phyloP scores from a whole-genome alignment of 192 early-diverging fungal species.

The Lobulomyces angularis region DNA sequence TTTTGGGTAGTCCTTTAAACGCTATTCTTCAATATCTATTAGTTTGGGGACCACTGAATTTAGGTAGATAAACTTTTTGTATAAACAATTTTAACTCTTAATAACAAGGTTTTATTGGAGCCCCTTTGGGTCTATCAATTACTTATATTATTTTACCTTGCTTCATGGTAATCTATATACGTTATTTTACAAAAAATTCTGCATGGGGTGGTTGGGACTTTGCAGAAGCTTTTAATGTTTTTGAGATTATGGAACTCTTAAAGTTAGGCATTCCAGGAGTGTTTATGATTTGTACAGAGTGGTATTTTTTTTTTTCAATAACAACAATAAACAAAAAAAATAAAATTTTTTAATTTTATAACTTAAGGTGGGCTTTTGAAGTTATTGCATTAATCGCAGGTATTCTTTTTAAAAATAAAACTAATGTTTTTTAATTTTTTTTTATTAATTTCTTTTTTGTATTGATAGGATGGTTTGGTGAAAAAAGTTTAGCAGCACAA shows the following conservation, averaged over 20 bases:
- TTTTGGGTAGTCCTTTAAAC: constrained; percentile 60
- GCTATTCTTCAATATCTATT: constrained; percentile 62
- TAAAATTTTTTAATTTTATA: background rate
- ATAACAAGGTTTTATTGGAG: constrained; percentile 80
- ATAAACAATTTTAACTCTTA: constrained; percentile 38
- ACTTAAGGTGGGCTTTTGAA: constrained; percentile 47
- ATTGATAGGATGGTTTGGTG: constrained; percentile 72
- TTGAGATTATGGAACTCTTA: constrained; percentile 18
- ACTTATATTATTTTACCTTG: constrained; percentile 64
- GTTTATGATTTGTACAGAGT: constrained; percentile 67
- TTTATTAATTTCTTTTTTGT: too few relatives aligned
- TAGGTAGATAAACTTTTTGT: too few relatives aligned
- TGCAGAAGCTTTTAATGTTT: constrained; percentile 35
- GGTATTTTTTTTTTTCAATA: too few relatives aligned
- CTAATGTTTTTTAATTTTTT: too few relatives aligned
- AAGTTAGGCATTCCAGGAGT: constrained; percentile 68
- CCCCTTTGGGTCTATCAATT: constrained; percentile 65
- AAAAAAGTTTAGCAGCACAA: constrained; percentile 67
- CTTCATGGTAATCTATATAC: constrained; percentile 49
- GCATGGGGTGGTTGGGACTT: constrained; percentile 82
- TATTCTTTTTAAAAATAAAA: too few relatives aligned
- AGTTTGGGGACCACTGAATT: constrained; percentile 71
- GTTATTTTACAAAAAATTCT: constrained; percentile 47
- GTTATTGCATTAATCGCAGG: constrained; percentile 54
- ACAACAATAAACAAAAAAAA: too few relatives aligned